Evolutionary conservation across 768 basidiomycete species (phyloP).

Genomic region (Hypholoma fasciculare): DNA sequence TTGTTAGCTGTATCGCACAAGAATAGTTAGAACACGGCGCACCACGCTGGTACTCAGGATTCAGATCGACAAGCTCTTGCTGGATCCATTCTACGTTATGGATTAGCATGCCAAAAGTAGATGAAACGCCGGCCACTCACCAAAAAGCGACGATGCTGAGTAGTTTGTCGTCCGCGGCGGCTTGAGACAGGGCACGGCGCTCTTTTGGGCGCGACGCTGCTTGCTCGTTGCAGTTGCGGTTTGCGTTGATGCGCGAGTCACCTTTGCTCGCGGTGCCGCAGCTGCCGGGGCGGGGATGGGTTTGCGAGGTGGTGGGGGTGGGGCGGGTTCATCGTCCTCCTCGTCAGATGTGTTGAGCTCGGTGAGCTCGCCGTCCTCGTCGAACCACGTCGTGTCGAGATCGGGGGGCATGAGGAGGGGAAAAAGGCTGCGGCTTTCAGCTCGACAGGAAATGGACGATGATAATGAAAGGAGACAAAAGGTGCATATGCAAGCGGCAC

Average conservation of each 20-base stretch:
- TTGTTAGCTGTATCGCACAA: background rate
- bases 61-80: conserved; percentile 47
- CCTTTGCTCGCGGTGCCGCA: conserved; percentile 3
- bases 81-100: conserved; percentile 44
- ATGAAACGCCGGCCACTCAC: conserved; percentile 24
- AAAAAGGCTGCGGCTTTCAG: background rate
- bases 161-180: conserved; percentile 8
- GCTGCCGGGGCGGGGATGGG: background rate
- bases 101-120: background rate
- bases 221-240: conserved; percentile 15
- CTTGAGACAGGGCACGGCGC: conserved; percentile 2
- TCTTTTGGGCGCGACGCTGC: conserved; percentile 7
- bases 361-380: conserved; percentile 15
- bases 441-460: background rate
- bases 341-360: conserved; percentile 8
- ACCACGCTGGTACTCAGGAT: conserved; percentile 72
- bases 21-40: conserved; percentile 7
- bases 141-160: conserved; percentile 24
- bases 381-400: conserved; percentile 1
- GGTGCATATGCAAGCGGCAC: background rate
- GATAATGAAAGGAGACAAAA: background rate
- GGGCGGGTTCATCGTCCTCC: conserved; percentile 4
- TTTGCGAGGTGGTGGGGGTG: background rate
- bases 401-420: conserved; percentile 5
- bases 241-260: conserved; percentile 22